A percentile compares a stretch with the other conserved stretches of the same genome.
phyloP scores from a whole-genome alignment of 768 basidiomycete species.

The Boletus insuetus region DNA sequence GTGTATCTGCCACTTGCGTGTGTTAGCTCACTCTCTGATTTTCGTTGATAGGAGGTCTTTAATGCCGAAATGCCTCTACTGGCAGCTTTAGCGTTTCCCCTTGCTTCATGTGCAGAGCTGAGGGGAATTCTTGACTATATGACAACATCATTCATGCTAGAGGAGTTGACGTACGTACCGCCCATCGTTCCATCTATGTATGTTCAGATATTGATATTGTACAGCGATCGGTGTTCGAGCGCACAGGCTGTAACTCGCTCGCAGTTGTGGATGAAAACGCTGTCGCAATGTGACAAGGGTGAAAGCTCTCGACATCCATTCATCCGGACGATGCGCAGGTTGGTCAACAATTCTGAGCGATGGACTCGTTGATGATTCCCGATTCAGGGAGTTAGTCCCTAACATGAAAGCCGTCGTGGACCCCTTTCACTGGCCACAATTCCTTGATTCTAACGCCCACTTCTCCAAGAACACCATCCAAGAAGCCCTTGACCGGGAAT shows the following conservation, averaged over 20 bases:
- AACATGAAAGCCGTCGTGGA: constrained; percentile 22
- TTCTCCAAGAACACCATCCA: constrained; percentile 22
- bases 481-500: constrained; percentile 29
- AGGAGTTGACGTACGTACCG: constrained; percentile 26
- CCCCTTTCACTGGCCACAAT: constrained; percentile 30
- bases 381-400: constrained; percentile 22
- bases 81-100: constrained; percentile 24
- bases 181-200: neutral
- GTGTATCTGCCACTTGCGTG: neutral
- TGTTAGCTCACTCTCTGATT: neutral
- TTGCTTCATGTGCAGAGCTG: constrained; percentile 20
- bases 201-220: neutral
- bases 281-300: constrained; percentile 16
- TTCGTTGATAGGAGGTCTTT: constrained; percentile 20
- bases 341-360: neutral
- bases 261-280: constrained; percentile 23
- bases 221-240: constrained; percentile 28
- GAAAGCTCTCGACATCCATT: constrained; percentile 22
- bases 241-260: constrained; percentile 12
- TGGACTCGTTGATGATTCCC: neutral
- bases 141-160: constrained; percentile 31
- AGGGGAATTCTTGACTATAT: constrained; percentile 28
- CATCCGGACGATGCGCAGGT: constrained; percentile 26
- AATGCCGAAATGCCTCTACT: constrained; percentile 27
- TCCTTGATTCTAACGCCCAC: constrained; percentile 18